Evolutionary conservation across 2,329 filamentous ascomycete species (phyloP).

Genomic region (Phialemonium atrogriseum): DNA sequence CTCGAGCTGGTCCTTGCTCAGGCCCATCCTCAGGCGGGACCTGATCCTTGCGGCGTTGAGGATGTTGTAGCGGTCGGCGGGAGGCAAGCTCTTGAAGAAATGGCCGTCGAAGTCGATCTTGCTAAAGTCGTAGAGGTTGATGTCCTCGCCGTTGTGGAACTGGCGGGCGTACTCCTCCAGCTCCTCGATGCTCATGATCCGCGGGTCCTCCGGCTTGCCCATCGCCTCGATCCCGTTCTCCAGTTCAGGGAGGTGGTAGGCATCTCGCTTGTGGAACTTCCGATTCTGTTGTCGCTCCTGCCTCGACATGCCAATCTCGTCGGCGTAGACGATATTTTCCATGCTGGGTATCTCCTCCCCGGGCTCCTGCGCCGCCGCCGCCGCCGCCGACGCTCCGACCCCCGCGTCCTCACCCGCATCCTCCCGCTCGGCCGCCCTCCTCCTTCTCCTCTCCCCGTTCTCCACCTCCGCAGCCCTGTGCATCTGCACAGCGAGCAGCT

Average conservation of each 20-base stretch:
- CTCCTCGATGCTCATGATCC: constrained; percentile 94
- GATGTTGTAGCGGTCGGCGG: constrained; percentile 92
- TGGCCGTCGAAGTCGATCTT: constrained; percentile 97
- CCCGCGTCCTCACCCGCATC: constrained; percentile 33
- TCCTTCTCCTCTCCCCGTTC: constrained; percentile 51
- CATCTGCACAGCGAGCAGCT: constrained; percentile 89
- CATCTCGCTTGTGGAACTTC: constrained; percentile 83
- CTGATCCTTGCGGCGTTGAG: constrained; percentile 85
- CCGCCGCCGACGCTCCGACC: too few relatives aligned
- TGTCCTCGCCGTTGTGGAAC: constrained; percentile 86
- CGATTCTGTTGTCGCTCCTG: constrained; percentile 67
- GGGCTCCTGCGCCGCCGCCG: constrained; percentile 48
- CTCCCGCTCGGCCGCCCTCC: constrained; percentile 30
- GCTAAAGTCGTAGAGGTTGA: constrained; percentile 89
- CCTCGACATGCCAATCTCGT: constrained; percentile 76
- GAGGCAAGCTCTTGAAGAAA: constrained; percentile 87
- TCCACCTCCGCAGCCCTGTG: constrained; percentile 85
- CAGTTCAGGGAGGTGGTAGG: constrained; percentile 88
- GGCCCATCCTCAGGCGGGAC: constrained; percentile 86
- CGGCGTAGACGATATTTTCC: constrained; percentile 74
- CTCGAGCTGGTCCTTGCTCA: constrained; percentile 93
- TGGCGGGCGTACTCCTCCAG: constrained; percentile 89
- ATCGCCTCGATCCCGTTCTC: constrained; percentile 70
- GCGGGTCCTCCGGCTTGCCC: constrained; percentile 83
- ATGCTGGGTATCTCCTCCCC: constrained; percentile 56